phyloP scores from a whole-genome alignment of 2,329 filamentous ascomycete genomes.

The Penicillium brasilianum region DNA sequence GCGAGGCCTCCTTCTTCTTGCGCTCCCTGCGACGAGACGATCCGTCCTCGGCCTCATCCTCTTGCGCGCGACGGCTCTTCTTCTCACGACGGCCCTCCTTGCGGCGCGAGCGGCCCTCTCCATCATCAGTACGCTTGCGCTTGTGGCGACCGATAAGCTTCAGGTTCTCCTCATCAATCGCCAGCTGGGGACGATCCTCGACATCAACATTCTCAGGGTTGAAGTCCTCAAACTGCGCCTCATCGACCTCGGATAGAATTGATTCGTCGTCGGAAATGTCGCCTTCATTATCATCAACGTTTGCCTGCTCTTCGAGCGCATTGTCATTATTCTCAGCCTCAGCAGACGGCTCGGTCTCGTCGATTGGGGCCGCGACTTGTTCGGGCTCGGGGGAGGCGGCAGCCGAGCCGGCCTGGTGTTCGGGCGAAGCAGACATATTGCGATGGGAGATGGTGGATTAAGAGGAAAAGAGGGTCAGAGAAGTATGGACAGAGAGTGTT shows the following conservation, averaged over 20 bases:
- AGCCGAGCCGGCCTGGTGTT: conserved; percentile 32
- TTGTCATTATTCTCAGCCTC: conserved; percentile 30
- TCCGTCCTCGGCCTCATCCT: conserved; percentile 61
- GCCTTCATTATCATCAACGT: conserved; percentile 42
- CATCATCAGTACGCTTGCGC: conserved; percentile 66
- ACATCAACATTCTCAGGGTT: conserved; percentile 65
- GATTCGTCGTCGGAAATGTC: conserved; percentile 65
- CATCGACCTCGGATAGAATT: conserved; percentile 67
- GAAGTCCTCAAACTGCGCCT: conserved; percentile 69
- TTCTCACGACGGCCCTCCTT: conserved; percentile 62
- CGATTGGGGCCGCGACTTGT: conserved; percentile 35
- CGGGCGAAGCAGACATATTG: conserved; percentile 48
- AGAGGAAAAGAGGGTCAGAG: background rate
- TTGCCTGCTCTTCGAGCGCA: conserved; percentile 19
- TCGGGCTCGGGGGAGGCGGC: conserved; percentile 32
- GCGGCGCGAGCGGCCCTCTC: conserved; percentile 72
- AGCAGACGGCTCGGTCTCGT: conserved; percentile 17
- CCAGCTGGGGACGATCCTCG: conserved; percentile 62
- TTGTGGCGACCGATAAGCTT: conserved; percentile 67
- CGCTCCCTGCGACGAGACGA: conserved; percentile 57
- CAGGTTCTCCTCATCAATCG: conserved; percentile 66
- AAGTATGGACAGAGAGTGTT: background rate
- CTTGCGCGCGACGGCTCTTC: conserved; percentile 73
- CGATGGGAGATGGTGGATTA: background rate
- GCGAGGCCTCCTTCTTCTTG: conserved; percentile 59